Conservation (phyloP, 2,329 filamentous ascomycete genomes). For the Ascochyta koolunga region DNA sequence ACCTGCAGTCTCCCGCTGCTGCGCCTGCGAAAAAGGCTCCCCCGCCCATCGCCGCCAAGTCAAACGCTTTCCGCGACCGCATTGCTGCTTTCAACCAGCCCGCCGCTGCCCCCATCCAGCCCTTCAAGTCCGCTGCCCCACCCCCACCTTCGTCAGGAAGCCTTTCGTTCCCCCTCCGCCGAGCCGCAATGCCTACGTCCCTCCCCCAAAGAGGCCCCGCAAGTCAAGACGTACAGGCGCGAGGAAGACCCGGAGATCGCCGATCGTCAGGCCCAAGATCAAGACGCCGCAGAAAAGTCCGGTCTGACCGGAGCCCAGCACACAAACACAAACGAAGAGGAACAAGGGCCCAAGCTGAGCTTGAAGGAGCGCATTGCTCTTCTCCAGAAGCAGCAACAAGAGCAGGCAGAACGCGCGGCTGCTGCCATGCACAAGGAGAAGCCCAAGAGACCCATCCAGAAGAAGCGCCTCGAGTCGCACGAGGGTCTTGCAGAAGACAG, state of each 20-base stretch:
- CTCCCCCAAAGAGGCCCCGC: conserved; percentile 74
- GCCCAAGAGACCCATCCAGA: conserved; percentile 72
- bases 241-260: conserved; percentile 78
- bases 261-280: conserved; percentile 69
- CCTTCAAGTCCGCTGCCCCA: conserved; percentile 74
- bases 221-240: conserved; percentile 78
- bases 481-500: conserved; percentile 39
- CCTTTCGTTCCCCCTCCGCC: conserved; percentile 95
- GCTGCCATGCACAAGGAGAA: conserved; percentile 85
- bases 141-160: conserved; percentile 86
- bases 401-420: conserved; percentile 82
- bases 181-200: conserved; percentile 88
- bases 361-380: conserved; percentile 95
- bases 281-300: conserved; percentile 71
- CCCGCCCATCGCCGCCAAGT: conserved; percentile 75
- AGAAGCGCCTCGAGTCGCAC: conserved; percentile 65
- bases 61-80: conserved; percentile 89
- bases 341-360: conserved; percentile 87
- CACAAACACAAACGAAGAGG: conserved; percentile 57
- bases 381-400: conserved; percentile 90
- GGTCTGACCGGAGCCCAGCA: conserved; percentile 58
- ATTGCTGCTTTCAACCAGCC: conserved; percentile 97
- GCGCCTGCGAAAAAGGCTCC: conserved; percentile 62
- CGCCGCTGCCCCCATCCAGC: conserved; percentile 82
- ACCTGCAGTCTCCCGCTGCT: conserved; percentile 37